Evolutionary conservation across 257 asterid species (phyloP), one percentile per base, ranked within the genome.

Genomic region (Gynochthodes officinalis): DNA sequence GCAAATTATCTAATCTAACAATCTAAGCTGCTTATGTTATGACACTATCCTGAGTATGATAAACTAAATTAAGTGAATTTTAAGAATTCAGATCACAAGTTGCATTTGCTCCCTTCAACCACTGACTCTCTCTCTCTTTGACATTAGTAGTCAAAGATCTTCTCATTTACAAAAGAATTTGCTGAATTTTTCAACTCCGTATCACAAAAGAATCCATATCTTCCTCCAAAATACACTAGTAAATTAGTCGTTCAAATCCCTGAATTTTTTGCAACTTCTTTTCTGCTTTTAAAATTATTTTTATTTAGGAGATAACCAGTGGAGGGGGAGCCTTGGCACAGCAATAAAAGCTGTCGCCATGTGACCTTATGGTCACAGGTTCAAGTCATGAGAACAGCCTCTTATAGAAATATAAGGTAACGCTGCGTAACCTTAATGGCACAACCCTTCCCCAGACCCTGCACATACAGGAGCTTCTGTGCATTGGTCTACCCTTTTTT

Each of bases 1-100:
- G 33, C 48, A 68, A 50, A 50, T 67, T 15, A 19, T 35, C 62
- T 37, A 18, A n/a, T 68, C 73, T 25, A 59, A n/a, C n/a, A 21
- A 49, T 19, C 14, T 49, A 23, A 50, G 62, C 2, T 6, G 72
- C 61, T 68, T 23, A 37, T 30, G 35, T 32, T 68, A 49, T 35
- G 58, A 23, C 6, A 39, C 59, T 30, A 32, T 68, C 46, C 43
- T 19, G 18, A 62, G 19, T 37, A 35, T 37, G 27, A 13, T 33
- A 62, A 63, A 49, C 48, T 68, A 16, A 19, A 68, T 28, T 14
- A 16, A 50, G 28, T 49, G n/a, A 21, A 68, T 28, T 32, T 66
- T 10, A 48, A 25, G 32, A 11, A 48, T 23, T 27, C 64, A 69
- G 57, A 35, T 21, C 28, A 25, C 7, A 52, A 69, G 21, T 12